Evolutionary conservation across 495 filamentous ascomycete species (phyloP).

Genomic region (Tuber melanosporum): DNA sequence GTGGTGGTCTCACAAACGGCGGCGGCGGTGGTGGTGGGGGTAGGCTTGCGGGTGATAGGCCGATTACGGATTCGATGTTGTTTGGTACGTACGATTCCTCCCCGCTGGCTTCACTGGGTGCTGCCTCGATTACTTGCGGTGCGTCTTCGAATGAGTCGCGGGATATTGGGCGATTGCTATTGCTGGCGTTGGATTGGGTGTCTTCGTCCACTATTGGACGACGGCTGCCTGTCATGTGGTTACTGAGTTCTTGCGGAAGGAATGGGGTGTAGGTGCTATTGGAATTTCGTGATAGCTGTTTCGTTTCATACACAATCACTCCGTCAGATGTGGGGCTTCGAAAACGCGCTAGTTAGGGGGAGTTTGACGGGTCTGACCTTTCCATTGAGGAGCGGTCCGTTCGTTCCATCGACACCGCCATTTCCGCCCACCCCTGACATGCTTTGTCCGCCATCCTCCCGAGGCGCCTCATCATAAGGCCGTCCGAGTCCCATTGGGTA

Average conservation of each 20-base stretch:
- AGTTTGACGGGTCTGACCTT: constrained; percentile 11
- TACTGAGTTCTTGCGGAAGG: constrained; percentile 1
- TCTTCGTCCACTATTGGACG: constrained; percentile 1
- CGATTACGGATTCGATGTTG: constrained; percentile 3
- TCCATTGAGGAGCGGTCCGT: constrained; percentile 21
- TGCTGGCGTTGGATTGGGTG: constrained; percentile 8
- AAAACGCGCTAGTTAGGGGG: neutral
- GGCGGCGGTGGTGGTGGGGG: neutral
- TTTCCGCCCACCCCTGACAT: constrained; percentile 5
- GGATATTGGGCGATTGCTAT: constrained; percentile 21
- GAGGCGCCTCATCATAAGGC: constrained; percentile 7
- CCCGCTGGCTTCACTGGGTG: constrained; percentile 25
- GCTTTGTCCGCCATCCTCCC: neutral
- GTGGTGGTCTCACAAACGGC: neutral
- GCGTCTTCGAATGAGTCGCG: constrained; percentile 21
- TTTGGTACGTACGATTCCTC: neutral
- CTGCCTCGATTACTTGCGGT: constrained; percentile 29
- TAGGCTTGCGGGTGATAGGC: neutral
- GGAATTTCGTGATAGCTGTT: constrained; percentile 24
- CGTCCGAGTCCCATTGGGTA: constrained; percentile 18
- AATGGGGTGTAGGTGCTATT: constrained; percentile 26
- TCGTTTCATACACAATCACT: constrained; percentile 23
- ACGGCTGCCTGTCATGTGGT: neutral
- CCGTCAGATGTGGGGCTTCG: constrained; percentile 12
- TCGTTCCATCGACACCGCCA: constrained; percentile 15